Conservation (phyloP, 257 asterid genomes). For the Mitragyna speciosa region DNA sequence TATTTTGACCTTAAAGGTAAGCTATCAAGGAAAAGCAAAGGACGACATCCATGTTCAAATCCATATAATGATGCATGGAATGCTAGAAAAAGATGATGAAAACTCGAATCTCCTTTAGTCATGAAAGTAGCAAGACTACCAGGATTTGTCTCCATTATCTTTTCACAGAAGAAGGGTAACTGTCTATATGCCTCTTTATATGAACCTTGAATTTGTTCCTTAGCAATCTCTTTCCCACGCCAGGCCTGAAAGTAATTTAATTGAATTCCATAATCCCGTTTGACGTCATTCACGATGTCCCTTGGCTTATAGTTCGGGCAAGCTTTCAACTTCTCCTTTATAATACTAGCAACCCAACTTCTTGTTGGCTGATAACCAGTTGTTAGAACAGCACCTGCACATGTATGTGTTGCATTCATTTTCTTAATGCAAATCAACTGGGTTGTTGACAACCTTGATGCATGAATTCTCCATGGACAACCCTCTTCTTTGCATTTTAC, state of each 20-base stretch:
- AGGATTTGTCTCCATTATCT: constrained; percentile 89
- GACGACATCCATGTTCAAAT: constrained; percentile 91
- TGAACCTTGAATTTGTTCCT: constrained; percentile 99
- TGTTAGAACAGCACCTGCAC: constrained; percentile 69
- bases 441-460: constrained; percentile 91
- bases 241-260: constrained; percentile 97
- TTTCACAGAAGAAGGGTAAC: constrained; percentile 81
- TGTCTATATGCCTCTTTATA: constrained; percentile 91
- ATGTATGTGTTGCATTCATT: constrained; percentile 89
- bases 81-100: constrained; percentile 88
- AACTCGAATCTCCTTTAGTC: constrained; percentile 90
- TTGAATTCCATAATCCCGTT: constrained; percentile 90
- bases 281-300: constrained; percentile 90
- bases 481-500: constrained; percentile 96
- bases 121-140: constrained; percentile 94
- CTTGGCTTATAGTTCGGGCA: constrained; percentile 90
- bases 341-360: constrained; percentile 98
- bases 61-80: constrained; percentile 87
- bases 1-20: constrained; percentile 79
- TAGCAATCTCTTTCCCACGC: constrained; percentile 98
- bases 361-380: constrained; percentile 89
- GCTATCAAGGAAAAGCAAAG: constrained; percentile 87
- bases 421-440: constrained; percentile 94
- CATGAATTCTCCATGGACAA: constrained; percentile 98
- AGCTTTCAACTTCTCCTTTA: constrained; percentile 85